Conservation (phyloP, 78 protist genomes). For the Dictyostelium citrinum region DNA sequence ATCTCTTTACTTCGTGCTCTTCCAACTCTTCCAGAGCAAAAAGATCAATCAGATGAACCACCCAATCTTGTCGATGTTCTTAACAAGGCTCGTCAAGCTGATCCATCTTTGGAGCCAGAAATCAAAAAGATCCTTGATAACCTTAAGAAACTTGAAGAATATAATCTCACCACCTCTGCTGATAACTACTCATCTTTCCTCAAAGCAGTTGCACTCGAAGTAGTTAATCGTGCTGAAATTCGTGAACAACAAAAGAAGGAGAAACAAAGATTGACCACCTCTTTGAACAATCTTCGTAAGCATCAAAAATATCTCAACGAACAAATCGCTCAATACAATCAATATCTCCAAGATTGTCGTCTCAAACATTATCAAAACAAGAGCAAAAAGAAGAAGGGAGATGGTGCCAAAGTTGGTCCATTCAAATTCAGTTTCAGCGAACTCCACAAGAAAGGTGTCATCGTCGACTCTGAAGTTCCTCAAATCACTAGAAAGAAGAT, state of each 20-base stretch:
- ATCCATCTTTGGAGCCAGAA: conserved; percentile 74
- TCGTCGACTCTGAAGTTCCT: conserved; percentile 83
- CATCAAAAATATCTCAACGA: conserved; percentile 83
- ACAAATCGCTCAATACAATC: conserved; percentile 81
- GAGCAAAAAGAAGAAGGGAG: conserved; percentile 81
- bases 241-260: conserved; percentile 88
- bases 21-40: conserved; percentile 80
- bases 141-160: conserved; percentile 81
- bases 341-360: conserved; percentile 85
- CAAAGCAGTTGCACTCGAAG: conserved; percentile 81
- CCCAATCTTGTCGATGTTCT: conserved; percentile 67
- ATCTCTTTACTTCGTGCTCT: conserved; percentile 72
- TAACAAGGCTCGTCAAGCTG: conserved; percentile 68
- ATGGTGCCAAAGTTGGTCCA: conserved; percentile 84
- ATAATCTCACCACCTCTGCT: conserved; percentile 57
- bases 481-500: conserved; percentile 76
- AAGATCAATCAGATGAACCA: conserved; percentile 49
- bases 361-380: conserved; percentile 84
- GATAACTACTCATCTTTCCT: conserved; percentile 80
- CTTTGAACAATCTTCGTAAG: conserved; percentile 64
- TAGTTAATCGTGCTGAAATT: conserved; percentile 83
- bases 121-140: conserved; percentile 80
- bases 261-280: conserved; percentile 62
- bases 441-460: conserved; percentile 77
- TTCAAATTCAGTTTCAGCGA: conserved; percentile 81